A percentile compares a stretch with the other conserved stretches of the same genome.
Conservation (phyloP, 352 stramenopile species). For the Globisporangium mamillatum region DNA sequence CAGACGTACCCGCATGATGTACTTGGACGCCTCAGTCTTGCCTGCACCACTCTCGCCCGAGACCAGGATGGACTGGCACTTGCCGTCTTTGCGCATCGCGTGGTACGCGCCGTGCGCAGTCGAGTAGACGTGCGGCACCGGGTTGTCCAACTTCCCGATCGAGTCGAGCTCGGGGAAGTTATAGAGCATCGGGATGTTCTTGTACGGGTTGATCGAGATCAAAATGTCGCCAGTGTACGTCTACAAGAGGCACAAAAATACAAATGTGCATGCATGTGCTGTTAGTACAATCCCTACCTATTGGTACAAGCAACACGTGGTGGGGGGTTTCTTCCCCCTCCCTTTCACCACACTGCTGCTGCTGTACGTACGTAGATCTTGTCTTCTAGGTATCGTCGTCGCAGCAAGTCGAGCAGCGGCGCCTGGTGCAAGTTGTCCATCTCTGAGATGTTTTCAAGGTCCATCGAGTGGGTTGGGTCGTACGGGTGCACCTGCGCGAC, state of each 20-base stretch:
- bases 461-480: slow-evolving; percentile 86
- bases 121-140: slow-evolving; percentile 83
- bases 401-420: slow-evolving; percentile 87
- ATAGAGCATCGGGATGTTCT: slow-evolving; percentile 92
- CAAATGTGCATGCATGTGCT: neutral
- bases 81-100: slow-evolving; percentile 68
- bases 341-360: neutral
- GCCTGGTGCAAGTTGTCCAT: slow-evolving; percentile 93
- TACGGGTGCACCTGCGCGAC: slow-evolving; percentile 87
- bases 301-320: neutral
- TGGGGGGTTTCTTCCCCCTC: neutral
- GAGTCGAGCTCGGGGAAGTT: slow-evolving; percentile 89
- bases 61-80: slow-evolving; percentile 87
- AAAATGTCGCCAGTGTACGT: slow-evolving; percentile 95
- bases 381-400: slow-evolving; percentile 86
- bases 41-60: slow-evolving; percentile 85
- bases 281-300: neutral
- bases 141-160: slow-evolving; percentile 84
- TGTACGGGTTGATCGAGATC: slow-evolving; percentile 97
- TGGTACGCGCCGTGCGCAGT: slow-evolving; percentile 83
- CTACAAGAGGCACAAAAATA: slow-evolving; percentile 21
- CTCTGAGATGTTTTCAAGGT: slow-evolving; percentile 90
- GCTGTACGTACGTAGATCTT: slow-evolving; percentile 83
- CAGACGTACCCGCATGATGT: slow-evolving; percentile 83
- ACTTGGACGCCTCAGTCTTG: slow-evolving; percentile 90